Evolutionary conservation across 1,139 yeast species (phyloP), one percentile per base, ranked within the genome.

Genomic region (Eremothecium sinecaudum): DNA sequence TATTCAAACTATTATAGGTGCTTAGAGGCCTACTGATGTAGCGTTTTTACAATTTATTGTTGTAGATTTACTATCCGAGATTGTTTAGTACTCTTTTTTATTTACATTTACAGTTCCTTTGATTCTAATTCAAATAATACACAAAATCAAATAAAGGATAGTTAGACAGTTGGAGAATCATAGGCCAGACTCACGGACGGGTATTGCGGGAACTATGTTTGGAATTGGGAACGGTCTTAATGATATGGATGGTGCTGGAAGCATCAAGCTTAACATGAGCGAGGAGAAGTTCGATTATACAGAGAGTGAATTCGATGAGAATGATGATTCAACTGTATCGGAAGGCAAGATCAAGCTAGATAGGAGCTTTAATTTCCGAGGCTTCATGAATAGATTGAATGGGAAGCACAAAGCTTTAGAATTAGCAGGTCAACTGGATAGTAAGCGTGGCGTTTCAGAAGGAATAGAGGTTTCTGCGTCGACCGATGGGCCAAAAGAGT

Each of bases 391-490:
- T 23, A 38, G 38, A 12, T 36, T 45, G 4, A 43, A 39, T 20
- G 47, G 47, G 8, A 44, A 43, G 31, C 38, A 44, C 13, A 45
- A 43, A 24, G 45, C 47, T 12, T 32, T 46, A 11, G 47, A 46
- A 8, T 36, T 44, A 15, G 50, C 50, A 2, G 34, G 42, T 17
- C 43, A 43, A 29, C 33, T 43, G 19, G 50, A 46, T 28, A 33
- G 33, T 17, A 35, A 42, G 29, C 32, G 44, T 24, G 30, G 30
- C 21, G 30, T 27, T 30, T 27, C 30, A 3, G 17, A 21, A n/a
- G 30, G 30, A 4, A n/a, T 27, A 18, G 30, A 27, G 14, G 14
- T 10, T 13, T 11, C 17, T 15, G 30, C 17, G 14, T 27, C 30
- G 11, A 19, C 30, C 4, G 30, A 27, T 27, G 30, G 21, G 7